Conservation (phyloP, 257 asterid species). For the Solanum ossicruentum region DNA sequence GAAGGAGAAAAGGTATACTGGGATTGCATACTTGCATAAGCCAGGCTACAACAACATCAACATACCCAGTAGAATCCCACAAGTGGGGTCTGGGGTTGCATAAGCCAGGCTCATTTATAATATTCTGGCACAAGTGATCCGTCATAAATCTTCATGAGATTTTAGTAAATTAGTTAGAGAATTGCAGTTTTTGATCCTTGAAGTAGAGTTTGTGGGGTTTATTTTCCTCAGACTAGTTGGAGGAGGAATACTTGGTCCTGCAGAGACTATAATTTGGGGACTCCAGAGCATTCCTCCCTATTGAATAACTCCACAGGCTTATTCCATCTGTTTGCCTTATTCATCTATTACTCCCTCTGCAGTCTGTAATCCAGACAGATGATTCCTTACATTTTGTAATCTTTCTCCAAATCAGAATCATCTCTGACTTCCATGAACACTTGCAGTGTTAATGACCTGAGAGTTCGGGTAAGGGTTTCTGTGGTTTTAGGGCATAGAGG, state of each 20-base stretch:
- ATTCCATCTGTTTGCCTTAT: not conserved
- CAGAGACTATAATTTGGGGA: not conserved
- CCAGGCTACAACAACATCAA: too few relatives aligned
- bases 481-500: not conserved
- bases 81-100: too few relatives aligned
- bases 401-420: not conserved
- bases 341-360: not conserved
- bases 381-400: not conserved
- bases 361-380: not conserved
- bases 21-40: not conserved
- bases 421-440: not conserved
- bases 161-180: not conserved
- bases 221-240: not conserved
- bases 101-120: not conserved
- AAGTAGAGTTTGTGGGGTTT: not conserved
- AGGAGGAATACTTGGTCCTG: not conserved
- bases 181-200: not conserved
- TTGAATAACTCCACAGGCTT: not conserved
- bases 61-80: too few relatives aligned
- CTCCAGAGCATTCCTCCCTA: not conserved
- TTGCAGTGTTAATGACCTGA: not conserved
- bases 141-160: not conserved
- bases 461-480: not conserved
- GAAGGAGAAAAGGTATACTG: conserved; percentile 92
- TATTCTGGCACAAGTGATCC: not conserved